These are phyloP conservation scores for Cryptomeria japonica DNA, from an alignment of 75 land plant species.

Conservation along the genomic window DNA sequence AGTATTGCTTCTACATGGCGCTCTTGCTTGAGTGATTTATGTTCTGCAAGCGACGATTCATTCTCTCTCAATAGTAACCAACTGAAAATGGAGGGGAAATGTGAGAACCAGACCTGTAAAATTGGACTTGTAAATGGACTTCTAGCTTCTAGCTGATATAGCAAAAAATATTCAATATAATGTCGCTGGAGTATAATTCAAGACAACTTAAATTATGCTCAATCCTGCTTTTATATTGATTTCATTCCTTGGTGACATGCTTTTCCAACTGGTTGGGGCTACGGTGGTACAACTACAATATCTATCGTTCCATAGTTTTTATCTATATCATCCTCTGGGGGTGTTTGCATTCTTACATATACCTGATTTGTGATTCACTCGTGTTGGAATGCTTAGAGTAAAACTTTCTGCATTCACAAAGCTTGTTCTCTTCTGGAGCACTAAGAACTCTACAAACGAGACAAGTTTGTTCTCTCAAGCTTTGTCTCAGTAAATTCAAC, in stretches of 20 bases:
- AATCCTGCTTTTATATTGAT: not conserved
- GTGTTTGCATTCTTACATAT: not conserved
- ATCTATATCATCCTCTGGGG: not conserved
- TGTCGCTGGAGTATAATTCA: not conserved
- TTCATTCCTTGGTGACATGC: not conserved
- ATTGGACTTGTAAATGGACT: not conserved
- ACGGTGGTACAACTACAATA: not conserved
- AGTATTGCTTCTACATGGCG: not conserved
- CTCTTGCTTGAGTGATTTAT: not conserved
- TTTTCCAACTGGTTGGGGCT: not conserved
- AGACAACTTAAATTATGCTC: not conserved
- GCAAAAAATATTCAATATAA: not conserved
- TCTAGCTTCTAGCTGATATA: conserved; percentile 2
- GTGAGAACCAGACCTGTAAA: not conserved
- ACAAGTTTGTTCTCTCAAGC: not conserved
- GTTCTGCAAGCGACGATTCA: not conserved
- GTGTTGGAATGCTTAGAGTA: not conserved
- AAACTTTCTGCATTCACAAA: not conserved
- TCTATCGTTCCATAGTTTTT: not conserved
- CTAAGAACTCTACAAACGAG: not conserved
- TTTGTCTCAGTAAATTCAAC: not conserved
- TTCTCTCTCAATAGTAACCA: not conserved
- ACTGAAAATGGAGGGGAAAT: not conserved
- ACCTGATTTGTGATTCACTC: not conserved
- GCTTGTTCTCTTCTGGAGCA: not conserved